Conservation (phyloP, 768 basidiomycete genomes). For the Tulasnella sp. region DNA sequence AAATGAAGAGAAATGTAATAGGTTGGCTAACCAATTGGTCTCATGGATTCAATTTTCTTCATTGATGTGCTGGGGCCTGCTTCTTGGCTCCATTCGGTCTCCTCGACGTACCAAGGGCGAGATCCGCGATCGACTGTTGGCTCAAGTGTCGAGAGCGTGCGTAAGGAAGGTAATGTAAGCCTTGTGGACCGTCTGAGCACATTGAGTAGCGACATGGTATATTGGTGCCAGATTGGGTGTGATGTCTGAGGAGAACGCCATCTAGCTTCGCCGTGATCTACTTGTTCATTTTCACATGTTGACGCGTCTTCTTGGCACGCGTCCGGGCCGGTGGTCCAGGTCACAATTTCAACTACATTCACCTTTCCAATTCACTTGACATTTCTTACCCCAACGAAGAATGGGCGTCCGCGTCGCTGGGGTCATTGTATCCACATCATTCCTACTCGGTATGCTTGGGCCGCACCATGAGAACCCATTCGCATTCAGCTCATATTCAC, state of each 20-base stretch:
- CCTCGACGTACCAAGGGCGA: slow-evolving; percentile 7
- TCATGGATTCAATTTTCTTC: neutral
- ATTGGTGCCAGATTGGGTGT: neutral
- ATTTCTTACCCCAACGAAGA: no score
- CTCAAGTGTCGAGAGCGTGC: neutral
- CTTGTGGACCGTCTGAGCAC: neutral
- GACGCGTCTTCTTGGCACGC: no score
- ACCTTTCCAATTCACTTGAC: no score
- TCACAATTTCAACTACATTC: no score
- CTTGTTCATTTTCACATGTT: no score
- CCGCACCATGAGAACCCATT: neutral
- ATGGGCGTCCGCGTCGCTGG: slow-evolving; percentile 68
- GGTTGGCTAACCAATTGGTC: neutral
- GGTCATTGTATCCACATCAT: slow-evolving; percentile 68
- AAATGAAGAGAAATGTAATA: neutral
- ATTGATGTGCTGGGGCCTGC: neutral
- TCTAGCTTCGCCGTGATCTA: no score
- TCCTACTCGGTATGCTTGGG: slow-evolving; percentile 53
- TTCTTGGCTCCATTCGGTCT: neutral
- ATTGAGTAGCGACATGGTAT: no score
- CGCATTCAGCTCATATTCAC: neutral
- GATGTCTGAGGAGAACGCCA: slow-evolving; percentile 19
- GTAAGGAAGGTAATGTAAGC: neutral
- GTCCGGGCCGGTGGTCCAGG: no score
- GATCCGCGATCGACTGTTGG: neutral